Evolutionary conservation across 371 early-diverging fungal genomes (phyloP), one percentile per base, ranked within the genome.

Genomic region (Mortierella sp.): DNA sequence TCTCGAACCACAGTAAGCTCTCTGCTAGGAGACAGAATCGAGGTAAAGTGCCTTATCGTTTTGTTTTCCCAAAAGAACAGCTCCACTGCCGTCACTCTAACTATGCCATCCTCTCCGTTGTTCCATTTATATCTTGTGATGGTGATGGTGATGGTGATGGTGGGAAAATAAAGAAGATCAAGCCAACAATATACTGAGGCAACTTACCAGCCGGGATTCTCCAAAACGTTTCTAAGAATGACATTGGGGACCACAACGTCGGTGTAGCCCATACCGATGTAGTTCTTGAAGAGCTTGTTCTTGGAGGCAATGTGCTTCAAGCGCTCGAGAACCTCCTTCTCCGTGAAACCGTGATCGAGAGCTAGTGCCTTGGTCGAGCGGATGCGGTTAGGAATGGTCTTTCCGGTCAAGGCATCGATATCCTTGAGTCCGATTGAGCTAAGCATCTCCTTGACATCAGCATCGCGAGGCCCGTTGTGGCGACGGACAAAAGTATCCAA

Each of bases 191-290:
- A n/a, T n/a, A n/a, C n/a, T n/a, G 46, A 57, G 14, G 52, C 11
- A 28, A 23, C 98, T 86, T 98, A 98, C 98, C 98, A 98, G 30
- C 94, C 96, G 28, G 99, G 99, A 82, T 96, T 97, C 84, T 98
- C 99, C 83, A 98, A 79, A 50, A 98, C 89, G 81, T 97, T 98
- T 73, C 99, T 91, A 79, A 96, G 84, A 64, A 98, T 97, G 48
- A 98, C 98, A 57, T 93, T 90, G 45, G 99, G 99, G 18, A 95
- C 94, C 45, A 95, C 88, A 29, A 94, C 91, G 66, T 92, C 90
- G 19, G 92, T 92, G 86, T 98, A 98, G 26, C 99, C 99, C 87
- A 95, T 94, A 62, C 99, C 99, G 67, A 98, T 95, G 77, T 94
- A 98, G 44, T 94, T 91, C 62, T 91, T 89, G 82, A 89, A 90